phyloP scores from a whole-genome alignment of 345 rosid species.

The Geranium brycei region DNA sequence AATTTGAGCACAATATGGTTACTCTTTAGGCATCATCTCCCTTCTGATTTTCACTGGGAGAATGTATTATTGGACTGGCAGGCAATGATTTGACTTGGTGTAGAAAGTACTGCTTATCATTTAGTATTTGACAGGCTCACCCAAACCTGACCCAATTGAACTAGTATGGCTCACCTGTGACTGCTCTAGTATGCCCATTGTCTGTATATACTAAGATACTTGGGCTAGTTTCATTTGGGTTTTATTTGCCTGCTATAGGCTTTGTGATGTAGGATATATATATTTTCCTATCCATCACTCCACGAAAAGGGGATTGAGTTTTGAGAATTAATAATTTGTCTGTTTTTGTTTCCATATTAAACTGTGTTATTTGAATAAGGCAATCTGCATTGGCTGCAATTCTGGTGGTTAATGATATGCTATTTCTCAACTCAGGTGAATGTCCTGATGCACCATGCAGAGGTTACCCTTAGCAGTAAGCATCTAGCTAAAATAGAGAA shows the following conservation, averaged over 20 bases:
- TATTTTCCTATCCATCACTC: neutral
- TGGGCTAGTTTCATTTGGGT: too few species aligned
- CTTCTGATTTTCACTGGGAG: too few species aligned
- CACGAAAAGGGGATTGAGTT: neutral
- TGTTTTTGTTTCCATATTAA: neutral
- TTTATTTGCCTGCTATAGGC: neutral
- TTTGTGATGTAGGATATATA: neutral
- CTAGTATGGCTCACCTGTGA: too few species aligned
- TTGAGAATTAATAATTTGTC: neutral
- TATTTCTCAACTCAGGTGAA: conserved; percentile 39
- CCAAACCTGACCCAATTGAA: too few species aligned
- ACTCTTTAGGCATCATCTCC: too few species aligned
- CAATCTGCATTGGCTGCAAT: neutral
- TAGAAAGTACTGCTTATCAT: too few species aligned
- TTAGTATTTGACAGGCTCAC: too few species aligned
- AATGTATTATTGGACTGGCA: too few species aligned
- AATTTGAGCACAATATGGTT: too few species aligned
- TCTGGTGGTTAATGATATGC: neutral
- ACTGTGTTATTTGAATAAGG: neutral
- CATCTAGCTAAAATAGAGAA: conserved; percentile 33
- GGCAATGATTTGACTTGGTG: too few species aligned
- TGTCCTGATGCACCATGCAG: conserved; percentile 58
- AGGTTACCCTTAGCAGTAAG: conserved; percentile 37
- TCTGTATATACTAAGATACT: too few species aligned
- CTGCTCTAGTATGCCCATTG: too few species aligned